Percentiles rank a stretch among this genome's conserved stretches.
phyloP scores from a whole-genome alignment of 495 filamentous ascomycete species.

The Thozetella sp. region DNA sequence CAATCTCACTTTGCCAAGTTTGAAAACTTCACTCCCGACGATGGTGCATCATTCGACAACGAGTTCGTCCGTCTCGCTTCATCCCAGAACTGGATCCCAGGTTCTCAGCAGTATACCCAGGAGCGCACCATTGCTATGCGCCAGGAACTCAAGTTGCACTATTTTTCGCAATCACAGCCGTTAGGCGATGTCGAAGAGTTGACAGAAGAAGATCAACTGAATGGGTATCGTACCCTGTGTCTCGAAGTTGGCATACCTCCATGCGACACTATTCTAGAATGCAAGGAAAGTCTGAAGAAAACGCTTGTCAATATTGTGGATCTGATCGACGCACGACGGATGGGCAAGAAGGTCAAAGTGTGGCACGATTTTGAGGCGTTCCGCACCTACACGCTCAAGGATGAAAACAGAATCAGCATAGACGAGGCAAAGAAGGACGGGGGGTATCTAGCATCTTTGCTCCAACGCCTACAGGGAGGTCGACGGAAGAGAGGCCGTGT shows the following conservation, averaged over 20 bases:
- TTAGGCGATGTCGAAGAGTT: slow-evolving; percentile 7
- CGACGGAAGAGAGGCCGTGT: no score
- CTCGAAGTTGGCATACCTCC: slow-evolving; percentile 37
- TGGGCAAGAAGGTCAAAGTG: slow-evolving; percentile 18
- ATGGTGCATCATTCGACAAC: slow-evolving; percentile 27
- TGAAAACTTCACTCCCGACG: slow-evolving; percentile 27
- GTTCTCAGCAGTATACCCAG: slow-evolving; percentile 27
- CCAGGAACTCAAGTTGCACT: slow-evolving; percentile 30
- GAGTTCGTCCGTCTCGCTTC: slow-evolving; percentile 36
- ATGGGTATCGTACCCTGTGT: slow-evolving; percentile 30
- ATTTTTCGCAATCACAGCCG: slow-evolving; percentile 20
- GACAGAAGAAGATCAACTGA: slow-evolving; percentile 12
- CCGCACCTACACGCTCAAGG: slow-evolving; percentile 33
- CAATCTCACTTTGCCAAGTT: slow-evolving; percentile 36
- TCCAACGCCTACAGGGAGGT: no score
- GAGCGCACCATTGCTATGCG: slow-evolving; percentile 30
- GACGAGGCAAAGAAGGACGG: slow-evolving; percentile 36
- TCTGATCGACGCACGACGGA: slow-evolving; percentile 44
- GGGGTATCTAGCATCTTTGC: slow-evolving; percentile 36
- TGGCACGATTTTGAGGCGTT: slow-evolving; percentile 35
- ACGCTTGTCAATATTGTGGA: slow-evolving; percentile 55
- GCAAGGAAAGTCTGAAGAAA: slow-evolving; percentile 28
- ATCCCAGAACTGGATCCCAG: slow-evolving; percentile 30
- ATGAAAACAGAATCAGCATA: slow-evolving; percentile 31
- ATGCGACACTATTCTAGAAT: slow-evolving; percentile 17